These are phyloP conservation scores for Xylariaceae sp. DNA, from an alignment of 2,329 filamentous ascomycete genomes.

Conservation along the genomic window DNA sequence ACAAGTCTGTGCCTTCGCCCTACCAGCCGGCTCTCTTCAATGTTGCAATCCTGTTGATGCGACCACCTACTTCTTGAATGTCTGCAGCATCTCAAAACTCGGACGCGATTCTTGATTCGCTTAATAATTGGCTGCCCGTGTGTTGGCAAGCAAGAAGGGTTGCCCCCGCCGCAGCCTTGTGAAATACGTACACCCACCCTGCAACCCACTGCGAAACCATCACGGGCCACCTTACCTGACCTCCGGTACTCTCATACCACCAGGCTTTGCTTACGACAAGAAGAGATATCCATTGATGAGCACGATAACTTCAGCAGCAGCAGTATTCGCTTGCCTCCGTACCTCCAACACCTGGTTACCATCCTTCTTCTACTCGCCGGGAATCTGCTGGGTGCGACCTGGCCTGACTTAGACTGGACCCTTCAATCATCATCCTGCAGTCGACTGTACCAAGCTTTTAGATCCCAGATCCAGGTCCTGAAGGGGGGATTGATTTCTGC, in stretches of 20 bases:
- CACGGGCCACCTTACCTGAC: background rate
- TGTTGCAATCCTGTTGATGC: background rate
- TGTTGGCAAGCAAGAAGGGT: conserved; percentile 10
- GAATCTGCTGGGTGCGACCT: background rate
- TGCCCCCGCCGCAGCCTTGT: conserved; percentile 19
- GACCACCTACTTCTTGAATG: background rate
- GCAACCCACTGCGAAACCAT: background rate
- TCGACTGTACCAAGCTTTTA: background rate
- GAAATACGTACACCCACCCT: conserved; percentile 3
- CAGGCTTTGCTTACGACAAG: background rate
- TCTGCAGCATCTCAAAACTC: background rate
- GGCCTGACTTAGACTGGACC: background rate
- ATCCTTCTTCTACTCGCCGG: too few species aligned
- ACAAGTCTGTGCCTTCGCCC: background rate
- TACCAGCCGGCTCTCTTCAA: background rate
- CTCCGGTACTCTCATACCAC: background rate
- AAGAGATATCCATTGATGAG: background rate
- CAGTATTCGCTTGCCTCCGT: too few species aligned
- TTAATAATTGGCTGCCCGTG: conserved; percentile 12
- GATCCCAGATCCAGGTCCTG: background rate
- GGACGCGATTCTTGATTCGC: background rate
- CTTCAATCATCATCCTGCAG: background rate
- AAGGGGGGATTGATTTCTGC: background rate
- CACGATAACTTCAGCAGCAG: too few species aligned
- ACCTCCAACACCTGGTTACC: background rate